Conservation (phyloP, 331 rosid species). For the Phaseolus coccineus region DNA sequence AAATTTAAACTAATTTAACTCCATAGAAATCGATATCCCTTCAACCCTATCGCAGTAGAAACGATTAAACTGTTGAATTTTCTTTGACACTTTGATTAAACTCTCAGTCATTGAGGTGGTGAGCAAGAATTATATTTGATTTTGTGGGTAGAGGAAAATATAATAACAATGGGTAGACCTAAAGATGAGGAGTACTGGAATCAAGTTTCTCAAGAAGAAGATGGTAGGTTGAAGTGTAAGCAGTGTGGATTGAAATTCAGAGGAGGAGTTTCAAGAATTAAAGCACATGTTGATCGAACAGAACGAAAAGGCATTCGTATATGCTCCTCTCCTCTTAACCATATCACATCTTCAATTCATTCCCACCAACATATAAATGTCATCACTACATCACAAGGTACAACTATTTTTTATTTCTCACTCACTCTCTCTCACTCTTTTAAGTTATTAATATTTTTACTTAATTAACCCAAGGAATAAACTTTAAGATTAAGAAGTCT, state of each 20-base stretch:
- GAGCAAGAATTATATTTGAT: too few relatives aligned
- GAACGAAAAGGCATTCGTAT: neutral
- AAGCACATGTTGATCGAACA: neutral
- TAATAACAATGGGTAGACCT: neutral
- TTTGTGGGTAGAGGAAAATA: too few relatives aligned
- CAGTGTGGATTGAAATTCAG: neutral
- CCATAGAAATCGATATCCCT: neutral
- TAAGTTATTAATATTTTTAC: too few relatives aligned
- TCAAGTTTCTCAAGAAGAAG: neutral
- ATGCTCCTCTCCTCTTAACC: neutral
- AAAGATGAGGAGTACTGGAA: neutral
- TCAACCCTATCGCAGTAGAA: too few relatives aligned
- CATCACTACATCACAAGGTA: neutral
- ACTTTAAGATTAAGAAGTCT: too few relatives aligned
- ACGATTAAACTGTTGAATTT: too few relatives aligned
- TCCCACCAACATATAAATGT: too few relatives aligned
- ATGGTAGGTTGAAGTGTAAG: neutral
- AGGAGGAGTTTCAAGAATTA: neutral
- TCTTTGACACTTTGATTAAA: too few relatives aligned
- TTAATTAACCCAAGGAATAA: too few relatives aligned
- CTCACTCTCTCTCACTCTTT: too few relatives aligned
- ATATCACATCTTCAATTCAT: too few relatives aligned
- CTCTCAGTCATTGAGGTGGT: too few relatives aligned
- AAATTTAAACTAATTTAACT: neutral
- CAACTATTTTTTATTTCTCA: neutral